These are phyloP conservation scores for Aspergillus saccharolyticus DNA, from an alignment of 495 filamentous ascomycete genomes.

Conservation along the genomic window DNA sequence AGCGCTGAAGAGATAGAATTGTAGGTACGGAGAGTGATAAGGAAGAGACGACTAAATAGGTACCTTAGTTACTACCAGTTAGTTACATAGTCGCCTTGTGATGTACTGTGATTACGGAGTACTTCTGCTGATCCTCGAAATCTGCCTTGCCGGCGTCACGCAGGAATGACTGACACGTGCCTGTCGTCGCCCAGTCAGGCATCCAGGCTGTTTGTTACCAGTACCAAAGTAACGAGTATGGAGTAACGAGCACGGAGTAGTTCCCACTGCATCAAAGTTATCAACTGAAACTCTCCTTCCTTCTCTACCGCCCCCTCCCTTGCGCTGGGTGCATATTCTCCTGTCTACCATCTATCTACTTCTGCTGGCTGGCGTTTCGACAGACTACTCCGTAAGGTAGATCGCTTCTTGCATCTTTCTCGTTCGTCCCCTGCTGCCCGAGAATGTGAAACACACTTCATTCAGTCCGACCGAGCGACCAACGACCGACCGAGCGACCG, in stretches of 20 bases:
- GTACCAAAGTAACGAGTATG: too few species aligned
- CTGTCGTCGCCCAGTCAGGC: neutral
- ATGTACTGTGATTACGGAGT: neutral
- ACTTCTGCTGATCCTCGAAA: neutral
- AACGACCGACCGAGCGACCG: neutral
- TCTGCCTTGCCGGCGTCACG: too few species aligned
- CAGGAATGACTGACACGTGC: neutral
- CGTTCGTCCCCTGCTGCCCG: slow-evolving; percentile 5
- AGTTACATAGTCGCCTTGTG: too few species aligned
- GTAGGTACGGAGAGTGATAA: neutral
- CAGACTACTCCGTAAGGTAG: too few species aligned
- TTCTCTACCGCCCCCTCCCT: neutral
- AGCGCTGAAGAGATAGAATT: too few species aligned
- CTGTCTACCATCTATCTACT: neutral
- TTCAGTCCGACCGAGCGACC: neutral
- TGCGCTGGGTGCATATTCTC: neutral
- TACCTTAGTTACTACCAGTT: too few species aligned
- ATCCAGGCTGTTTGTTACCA: neutral
- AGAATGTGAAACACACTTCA: slow-evolving; percentile 19
- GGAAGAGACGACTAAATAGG: too few species aligned
- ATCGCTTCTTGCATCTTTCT: neutral
- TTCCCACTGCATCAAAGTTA: too few species aligned
- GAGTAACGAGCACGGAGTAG: too few species aligned
- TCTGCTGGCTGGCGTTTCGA: too few species aligned
- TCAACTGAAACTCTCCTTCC: too few species aligned